Conservation (phyloP, 2,329 filamentous ascomycete genomes). For the Microcyclospora tardicrescens region DNA sequence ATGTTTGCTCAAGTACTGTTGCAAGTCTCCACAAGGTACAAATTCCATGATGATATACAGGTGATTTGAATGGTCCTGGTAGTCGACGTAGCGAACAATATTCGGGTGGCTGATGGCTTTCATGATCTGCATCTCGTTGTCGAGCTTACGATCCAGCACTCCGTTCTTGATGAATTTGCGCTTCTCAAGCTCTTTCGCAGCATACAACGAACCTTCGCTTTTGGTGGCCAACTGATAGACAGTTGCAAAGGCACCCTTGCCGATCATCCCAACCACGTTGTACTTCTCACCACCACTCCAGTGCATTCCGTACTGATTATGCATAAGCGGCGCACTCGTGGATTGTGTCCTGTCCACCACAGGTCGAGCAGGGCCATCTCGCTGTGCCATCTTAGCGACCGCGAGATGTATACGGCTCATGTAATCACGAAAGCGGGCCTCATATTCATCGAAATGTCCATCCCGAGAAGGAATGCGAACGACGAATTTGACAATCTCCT, state of each 20-base stretch:
- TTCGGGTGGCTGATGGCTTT: constrained; percentile 69
- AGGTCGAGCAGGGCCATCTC: constrained; percentile 1
- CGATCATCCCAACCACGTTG: constrained; percentile 68
- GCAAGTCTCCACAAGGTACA: constrained; percentile 69
- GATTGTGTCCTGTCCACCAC: constrained; percentile 1
- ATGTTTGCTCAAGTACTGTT: constrained; percentile 51
- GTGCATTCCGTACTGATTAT: constrained; percentile 49
- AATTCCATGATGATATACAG: constrained; percentile 98
- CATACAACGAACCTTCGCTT: constrained; percentile 68
- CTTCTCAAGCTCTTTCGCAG: constrained; percentile 92
- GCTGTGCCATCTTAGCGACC: constrained; percentile 1
- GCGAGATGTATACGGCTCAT: constrained; percentile 31
- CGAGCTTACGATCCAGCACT: constrained; percentile 75
- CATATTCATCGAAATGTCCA: constrained; percentile 54
- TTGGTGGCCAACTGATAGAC: constrained; percentile 85
- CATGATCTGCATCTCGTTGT: constrained; percentile 98
- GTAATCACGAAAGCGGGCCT: constrained; percentile 56
- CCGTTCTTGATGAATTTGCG: constrained; percentile 87
- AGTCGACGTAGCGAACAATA: constrained; percentile 83
- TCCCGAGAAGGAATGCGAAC: constrained; percentile 68
- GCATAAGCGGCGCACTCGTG: constrained; percentile 12
- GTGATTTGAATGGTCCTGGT: constrained; percentile 66
- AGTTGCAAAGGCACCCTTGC: constrained; percentile 87
- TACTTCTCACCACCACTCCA: constrained; percentile 75
- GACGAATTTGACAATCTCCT: constrained; percentile 63